A percentile compares a stretch with the other conserved stretches of the same genome.
These are phyloP conservation scores for Monocercomonoides exilis DNA, from an alignment of 78 protist species.

Conservation along the genomic window DNA sequence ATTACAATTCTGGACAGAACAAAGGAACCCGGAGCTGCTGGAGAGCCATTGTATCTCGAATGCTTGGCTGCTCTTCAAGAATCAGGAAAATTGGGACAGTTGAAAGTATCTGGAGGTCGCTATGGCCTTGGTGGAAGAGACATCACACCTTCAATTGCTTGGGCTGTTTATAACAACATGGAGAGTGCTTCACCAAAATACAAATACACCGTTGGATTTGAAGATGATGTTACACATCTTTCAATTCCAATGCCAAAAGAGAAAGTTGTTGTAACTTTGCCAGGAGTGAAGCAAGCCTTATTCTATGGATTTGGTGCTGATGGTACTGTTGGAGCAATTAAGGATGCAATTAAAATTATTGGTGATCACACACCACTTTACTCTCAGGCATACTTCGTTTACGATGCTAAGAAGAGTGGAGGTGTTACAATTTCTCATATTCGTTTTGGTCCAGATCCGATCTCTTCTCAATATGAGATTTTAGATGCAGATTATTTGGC, in stretches of 20 bases:
- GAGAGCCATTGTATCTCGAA: conserved; percentile 59
- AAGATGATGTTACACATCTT: conserved; percentile 57
- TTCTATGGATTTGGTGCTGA: conserved; percentile 65
- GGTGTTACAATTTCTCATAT: conserved; percentile 61
- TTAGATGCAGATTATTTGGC: conserved; percentile 59
- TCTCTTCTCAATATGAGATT: conserved; percentile 46
- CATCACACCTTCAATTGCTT: conserved; percentile 43
- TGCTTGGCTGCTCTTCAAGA: conserved; percentile 8
- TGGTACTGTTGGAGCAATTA: conserved; percentile 66
- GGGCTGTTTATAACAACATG: conserved; percentile 47
- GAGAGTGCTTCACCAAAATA: conserved; percentile 2
- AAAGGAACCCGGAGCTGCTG: conserved; percentile 48
- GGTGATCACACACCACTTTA: conserved; percentile 35
- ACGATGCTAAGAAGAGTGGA: conserved; percentile 61
- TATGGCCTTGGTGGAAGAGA: conserved; percentile 58
- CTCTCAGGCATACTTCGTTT: conserved; percentile 41
- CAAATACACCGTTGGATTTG: conserved; percentile 41
- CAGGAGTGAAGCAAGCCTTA: conserved; percentile 36
- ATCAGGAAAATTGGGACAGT: neutral
- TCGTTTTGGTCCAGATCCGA: conserved; percentile 51
- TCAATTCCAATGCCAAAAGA: conserved; percentile 23
- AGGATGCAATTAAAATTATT: conserved; percentile 53
- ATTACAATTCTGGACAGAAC: conserved; percentile 50
- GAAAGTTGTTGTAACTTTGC: conserved; percentile 15
- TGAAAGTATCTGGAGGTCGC: conserved; percentile 39